Evolutionary conservation across 345 rosid species (phyloP).

Genomic region (Acer saccharum): DNA sequence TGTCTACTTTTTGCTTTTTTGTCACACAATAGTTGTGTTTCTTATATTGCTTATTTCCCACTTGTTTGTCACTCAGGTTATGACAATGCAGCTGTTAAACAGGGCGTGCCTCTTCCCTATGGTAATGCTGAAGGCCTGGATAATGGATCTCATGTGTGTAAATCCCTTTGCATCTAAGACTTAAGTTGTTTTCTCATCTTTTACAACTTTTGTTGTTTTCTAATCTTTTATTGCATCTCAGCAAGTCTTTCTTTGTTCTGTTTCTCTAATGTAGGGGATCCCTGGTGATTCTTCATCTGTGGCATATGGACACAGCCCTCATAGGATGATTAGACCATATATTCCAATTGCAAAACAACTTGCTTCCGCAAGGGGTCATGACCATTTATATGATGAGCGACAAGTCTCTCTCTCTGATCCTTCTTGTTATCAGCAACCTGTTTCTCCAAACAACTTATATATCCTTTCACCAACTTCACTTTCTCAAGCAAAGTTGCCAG

Average conservation of each 20-base stretch:
- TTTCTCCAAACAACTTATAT: slow-evolving; percentile 27
- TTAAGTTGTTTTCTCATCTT: slow-evolving; percentile 17
- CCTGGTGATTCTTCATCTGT: slow-evolving; percentile 34
- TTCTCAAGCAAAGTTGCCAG: slow-evolving; percentile 38
- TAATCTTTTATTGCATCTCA: slow-evolving; percentile 14
- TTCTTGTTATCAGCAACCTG: slow-evolving; percentile 34
- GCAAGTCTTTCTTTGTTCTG: slow-evolving; percentile 9
- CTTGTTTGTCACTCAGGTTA: slow-evolving; percentile 33
- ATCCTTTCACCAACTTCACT: slow-evolving; percentile 30
- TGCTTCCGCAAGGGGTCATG: slow-evolving; percentile 30
- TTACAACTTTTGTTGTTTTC: slow-evolving; percentile 16
- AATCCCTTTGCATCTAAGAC: slow-evolving; percentile 17
- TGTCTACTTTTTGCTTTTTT: slow-evolving; percentile 10
- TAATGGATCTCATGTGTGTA: slow-evolving; percentile 45
- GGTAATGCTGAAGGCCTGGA: slow-evolving; percentile 37
- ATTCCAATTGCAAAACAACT: slow-evolving; percentile 26
- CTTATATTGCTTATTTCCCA: slow-evolving; percentile 19
- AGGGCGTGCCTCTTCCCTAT: slow-evolving; percentile 34
- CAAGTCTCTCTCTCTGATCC: slow-evolving; percentile 32
- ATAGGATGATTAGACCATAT: slow-evolving; percentile 33
- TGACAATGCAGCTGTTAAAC: slow-evolving; percentile 43
- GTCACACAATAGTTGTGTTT: slow-evolving; percentile 5
- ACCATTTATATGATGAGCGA: slow-evolving; percentile 34
- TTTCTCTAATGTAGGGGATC: slow-evolving; percentile 36
- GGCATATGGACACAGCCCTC: slow-evolving; percentile 34